Conservation (phyloP, 2,329 filamentous ascomycete genomes). For the Venturia effusa region DNA sequence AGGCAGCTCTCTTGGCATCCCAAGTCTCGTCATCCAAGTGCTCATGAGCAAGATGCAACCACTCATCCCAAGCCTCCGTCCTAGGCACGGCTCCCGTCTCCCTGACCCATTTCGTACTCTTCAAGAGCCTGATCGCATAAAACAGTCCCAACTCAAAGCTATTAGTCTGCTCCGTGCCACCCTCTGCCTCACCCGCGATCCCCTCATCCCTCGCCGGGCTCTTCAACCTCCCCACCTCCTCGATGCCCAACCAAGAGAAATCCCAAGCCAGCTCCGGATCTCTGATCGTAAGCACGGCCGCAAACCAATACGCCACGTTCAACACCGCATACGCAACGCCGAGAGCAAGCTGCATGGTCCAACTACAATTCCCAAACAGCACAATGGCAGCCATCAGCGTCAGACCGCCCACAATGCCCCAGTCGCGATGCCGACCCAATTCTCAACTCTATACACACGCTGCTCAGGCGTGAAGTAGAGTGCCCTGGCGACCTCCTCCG, state of each 20-base stretch:
- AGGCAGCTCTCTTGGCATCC: neutral
- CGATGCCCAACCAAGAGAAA: neutral
- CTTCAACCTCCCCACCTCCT: neutral
- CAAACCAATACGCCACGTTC: neutral
- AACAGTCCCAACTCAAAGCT: neutral
- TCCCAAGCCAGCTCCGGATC: neutral
- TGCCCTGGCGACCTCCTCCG: neutral
- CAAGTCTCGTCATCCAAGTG: neutral
- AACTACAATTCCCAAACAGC: neutral
- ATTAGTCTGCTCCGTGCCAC: neutral
- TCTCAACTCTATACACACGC: neutral
- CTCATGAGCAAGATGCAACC: neutral
- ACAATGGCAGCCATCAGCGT: constrained; percentile 1
- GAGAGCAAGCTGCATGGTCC: constrained; percentile 6
- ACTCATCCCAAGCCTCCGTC: neutral
- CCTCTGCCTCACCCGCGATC: neutral
- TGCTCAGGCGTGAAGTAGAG: neutral
- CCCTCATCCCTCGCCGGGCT: neutral
- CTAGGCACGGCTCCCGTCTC: neutral
- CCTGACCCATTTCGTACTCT: neutral
- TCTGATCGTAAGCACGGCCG: neutral
- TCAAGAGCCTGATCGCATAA: neutral
- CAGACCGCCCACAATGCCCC: constrained; percentile 5
- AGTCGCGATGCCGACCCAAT: neutral
- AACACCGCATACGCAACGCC: neutral